Percentiles rank a stretch among this genome's conserved stretches.
Evolutionary conservation across 1,284 basidiomycete genomes (phyloP).

Genomic region (Ceratobasidium theobromae): DNA sequence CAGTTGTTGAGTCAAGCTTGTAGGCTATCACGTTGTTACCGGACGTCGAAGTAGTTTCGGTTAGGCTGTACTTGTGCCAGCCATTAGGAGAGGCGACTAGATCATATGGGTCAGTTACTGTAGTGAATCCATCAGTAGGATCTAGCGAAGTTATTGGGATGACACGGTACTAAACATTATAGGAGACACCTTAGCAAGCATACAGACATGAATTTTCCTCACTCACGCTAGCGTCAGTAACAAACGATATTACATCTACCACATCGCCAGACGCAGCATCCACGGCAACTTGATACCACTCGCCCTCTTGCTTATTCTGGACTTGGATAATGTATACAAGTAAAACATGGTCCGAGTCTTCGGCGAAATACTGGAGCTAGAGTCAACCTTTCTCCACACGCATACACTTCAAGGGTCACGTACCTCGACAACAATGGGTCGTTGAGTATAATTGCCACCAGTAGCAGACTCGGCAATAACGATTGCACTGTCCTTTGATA

Average conservation of each 20-base stretch:
- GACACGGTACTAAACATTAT: constrained; percentile 51
- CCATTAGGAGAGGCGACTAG: constrained; percentile 31
- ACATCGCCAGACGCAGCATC: constrained; percentile 23
- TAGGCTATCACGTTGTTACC: constrained; percentile 34
- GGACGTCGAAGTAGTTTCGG: neutral
- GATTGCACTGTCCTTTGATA: constrained; percentile 30
- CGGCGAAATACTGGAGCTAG: constrained; percentile 25
- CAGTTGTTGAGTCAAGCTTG: neutral
- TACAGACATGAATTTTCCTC: no score
- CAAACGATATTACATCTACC: constrained; percentile 29
- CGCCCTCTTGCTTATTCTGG: constrained; percentile 37
- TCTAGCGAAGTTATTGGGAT: constrained; percentile 48
- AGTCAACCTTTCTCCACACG: no score
- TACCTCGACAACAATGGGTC: neutral
- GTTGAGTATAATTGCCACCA: constrained; percentile 10
- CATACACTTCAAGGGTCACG: no score
- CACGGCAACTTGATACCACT: constrained; percentile 33
- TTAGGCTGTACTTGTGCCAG: constrained; percentile 21
- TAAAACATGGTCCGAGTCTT: constrained; percentile 26
- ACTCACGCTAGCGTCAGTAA: constrained; percentile 23
- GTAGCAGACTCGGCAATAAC: constrained; percentile 22
- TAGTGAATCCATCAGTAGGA: constrained; percentile 17
- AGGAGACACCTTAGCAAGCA: no score
- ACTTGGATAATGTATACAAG: constrained; percentile 33
- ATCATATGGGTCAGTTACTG: constrained; percentile 30